Evolutionary conservation across 768 basidiomycete species (phyloP), one percentile per base, ranked within the genome.

Genomic region (Rhizopogon vulgaris): DNA sequence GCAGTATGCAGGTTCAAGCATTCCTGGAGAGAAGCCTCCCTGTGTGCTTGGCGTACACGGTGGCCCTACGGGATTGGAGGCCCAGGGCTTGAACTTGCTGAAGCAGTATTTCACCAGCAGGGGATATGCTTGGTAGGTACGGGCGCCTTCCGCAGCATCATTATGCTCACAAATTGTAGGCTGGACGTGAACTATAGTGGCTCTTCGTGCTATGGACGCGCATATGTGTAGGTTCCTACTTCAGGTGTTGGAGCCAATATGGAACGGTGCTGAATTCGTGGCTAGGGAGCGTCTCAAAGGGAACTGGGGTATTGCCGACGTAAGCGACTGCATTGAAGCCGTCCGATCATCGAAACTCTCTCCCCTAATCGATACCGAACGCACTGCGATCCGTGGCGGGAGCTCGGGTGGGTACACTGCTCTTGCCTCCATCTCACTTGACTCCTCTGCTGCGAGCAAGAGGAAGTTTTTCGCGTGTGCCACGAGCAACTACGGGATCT

Each of bases 141-240:
- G 5, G 32, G 18, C 14, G 32, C 5, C 45, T 10, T 4, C 8
- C 22, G 17, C 9, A 34, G 12, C 50, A 2, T 18, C n/a, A 18
- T 41, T 17, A 9, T 28, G 14, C 30, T 32, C 6, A 28, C 49
- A 24, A 22, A 45, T 52, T 78, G 80, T 76, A 82, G 85, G 79
- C 59, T 86, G 27, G 84, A 85, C 48, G 85, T 90, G 34, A 84
- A 90, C 60, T 85, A 88, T 56, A 76, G 85, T 12, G 88, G 88
- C 3, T 85, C 84, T 0, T 80, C 80, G 11, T 83, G 84, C 0
- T 89, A 83, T 57, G 90, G 90, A 0, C 75, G 84, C 5, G 67
- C 67, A 17, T 92, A 88, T 58, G 78, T 76, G 73, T 74, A 54
- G 40, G 70, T 37, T 18, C 14, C 15, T 15, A 22, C 38, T 25